These are phyloP conservation scores for Solanum chacoense DNA, from an alignment of 305 asterid species.

Conservation along the genomic window DNA sequence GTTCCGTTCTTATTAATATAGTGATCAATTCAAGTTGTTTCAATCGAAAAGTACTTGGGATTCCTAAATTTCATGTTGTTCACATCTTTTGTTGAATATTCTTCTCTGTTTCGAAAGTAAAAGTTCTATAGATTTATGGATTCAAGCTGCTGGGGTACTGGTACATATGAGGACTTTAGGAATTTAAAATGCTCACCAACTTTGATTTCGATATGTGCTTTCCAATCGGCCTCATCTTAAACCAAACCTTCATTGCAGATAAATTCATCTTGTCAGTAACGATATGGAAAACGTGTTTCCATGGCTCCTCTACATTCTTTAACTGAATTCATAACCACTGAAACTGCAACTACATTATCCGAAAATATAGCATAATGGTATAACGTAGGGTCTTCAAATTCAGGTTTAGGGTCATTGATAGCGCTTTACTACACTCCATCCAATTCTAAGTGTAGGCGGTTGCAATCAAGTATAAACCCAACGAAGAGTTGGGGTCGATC, in stretches of 20 bases:
- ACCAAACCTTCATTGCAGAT: slow-evolving; percentile 52
- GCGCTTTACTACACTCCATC: too few relatives aligned
- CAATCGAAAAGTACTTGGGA: slow-evolving; percentile 43
- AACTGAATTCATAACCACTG: slow-evolving; percentile 43
- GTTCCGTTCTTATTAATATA: too few relatives aligned
- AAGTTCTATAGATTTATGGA: slow-evolving; percentile 33
- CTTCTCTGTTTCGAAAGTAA: slow-evolving; percentile 47
- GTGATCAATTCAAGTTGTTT: too few relatives aligned
- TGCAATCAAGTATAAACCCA: too few relatives aligned
- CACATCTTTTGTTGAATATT: slow-evolving; percentile 40
- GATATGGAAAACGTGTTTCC: slow-evolving; percentile 47
- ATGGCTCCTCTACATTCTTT: slow-evolving; percentile 48
- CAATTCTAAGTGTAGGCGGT: too few relatives aligned
- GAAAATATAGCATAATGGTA: slow-evolving; percentile 49
- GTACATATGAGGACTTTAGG: slow-evolving; percentile 36
- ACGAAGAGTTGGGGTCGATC: too few relatives aligned
- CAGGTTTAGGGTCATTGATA: slow-evolving; percentile 24
- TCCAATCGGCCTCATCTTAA: slow-evolving; percentile 41
- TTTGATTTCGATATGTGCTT: slow-evolving; percentile 38
- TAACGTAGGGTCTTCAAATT: slow-evolving; percentile 42
- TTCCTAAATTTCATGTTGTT: slow-evolving; percentile 41
- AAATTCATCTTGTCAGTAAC: slow-evolving; percentile 44
- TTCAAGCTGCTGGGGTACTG: slow-evolving; percentile 32
- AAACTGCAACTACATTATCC: slow-evolving; percentile 43
- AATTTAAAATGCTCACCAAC: slow-evolving; percentile 34